These are phyloP conservation scores for Fusarium sp. DNA, from an alignment of 2,329 filamentous ascomycete genomes.

Conservation along the genomic window DNA sequence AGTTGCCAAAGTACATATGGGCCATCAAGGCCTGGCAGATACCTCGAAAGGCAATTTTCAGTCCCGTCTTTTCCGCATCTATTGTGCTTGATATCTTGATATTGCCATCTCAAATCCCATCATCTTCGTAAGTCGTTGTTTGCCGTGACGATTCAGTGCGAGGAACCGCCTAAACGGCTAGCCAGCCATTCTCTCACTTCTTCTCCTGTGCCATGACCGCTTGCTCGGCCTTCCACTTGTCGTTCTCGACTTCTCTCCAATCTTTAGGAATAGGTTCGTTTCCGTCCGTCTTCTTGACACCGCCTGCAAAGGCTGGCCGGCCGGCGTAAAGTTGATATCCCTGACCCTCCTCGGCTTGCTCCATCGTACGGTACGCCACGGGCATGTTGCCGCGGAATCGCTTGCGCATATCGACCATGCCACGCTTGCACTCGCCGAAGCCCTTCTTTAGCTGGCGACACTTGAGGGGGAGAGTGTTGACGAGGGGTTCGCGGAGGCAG, in stretches of 20 bases:
- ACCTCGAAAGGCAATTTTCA: background rate
- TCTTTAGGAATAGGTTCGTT: constrained; percentile 71
- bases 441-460: constrained; percentile 95
- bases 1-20: background rate
- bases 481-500: constrained; percentile 85
- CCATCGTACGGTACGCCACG: constrained; percentile 71
- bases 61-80: background rate
- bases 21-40: background rate
- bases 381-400: constrained; percentile 95
- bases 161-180: background rate
- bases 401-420: constrained; percentile 98
- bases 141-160: background rate
- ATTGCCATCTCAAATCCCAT: background rate
- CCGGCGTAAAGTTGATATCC: constrained; percentile 84
- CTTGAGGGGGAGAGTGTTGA: constrained; percentile 82
- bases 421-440: constrained; percentile 94
- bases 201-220: constrained; percentile 44
- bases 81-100: background rate
- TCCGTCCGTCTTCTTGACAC: constrained; percentile 73
- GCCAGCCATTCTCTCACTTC: constrained; percentile 25
- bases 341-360: constrained; percentile 65
- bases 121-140: constrained; percentile 1
- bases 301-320: constrained; percentile 73
- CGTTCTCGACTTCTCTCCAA: constrained; percentile 74
- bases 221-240: constrained; percentile 61